A percentile compares a stretch with the other conserved stretches of the same genome.
Evolutionary conservation across 2,329 filamentous ascomycete genomes (phyloP).

Genomic region (Westerdykella sp.): DNA sequence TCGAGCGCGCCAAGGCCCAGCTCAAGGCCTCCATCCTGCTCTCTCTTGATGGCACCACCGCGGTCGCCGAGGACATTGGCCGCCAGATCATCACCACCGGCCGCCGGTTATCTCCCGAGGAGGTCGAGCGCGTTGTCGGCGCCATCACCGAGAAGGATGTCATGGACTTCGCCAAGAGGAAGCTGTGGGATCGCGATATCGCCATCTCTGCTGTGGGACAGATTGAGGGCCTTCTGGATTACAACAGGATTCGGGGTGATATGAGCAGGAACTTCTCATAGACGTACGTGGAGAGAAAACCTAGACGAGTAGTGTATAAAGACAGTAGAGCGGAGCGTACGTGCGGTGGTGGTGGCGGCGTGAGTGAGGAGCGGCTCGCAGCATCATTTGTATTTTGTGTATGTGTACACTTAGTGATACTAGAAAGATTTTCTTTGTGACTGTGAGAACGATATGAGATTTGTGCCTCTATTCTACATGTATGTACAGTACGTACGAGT

Average conservation of each 20-base stretch:
- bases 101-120: constrained; percentile 79
- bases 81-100: constrained; percentile 98
- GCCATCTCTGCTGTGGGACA: constrained; percentile 88
- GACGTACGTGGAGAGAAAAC: neutral
- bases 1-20: constrained; percentile 97
- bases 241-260: constrained; percentile 71
- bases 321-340: neutral
- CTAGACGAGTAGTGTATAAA: neutral
- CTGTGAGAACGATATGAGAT: neutral
- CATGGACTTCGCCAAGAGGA: constrained; percentile 90
- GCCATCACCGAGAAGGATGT: constrained; percentile 91
- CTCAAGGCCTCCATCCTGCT: constrained; percentile 97
- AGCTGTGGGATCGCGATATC: constrained; percentile 96
- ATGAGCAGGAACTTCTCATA: constrained; percentile 68
- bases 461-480: too few relatives aligned
- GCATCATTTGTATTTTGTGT: constrained; percentile 9
- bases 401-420: constrained; percentile 8
- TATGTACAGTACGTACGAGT: too few relatives aligned
- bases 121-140: constrained; percentile 90
- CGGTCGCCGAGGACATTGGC: constrained; percentile 95
- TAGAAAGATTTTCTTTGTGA: constrained; percentile 5
- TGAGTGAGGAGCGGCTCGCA: constrained; percentile 1
- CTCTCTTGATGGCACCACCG: constrained; percentile 93
- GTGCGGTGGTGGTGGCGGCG: neutral
- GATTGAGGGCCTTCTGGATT: constrained; percentile 78